Evolutionary conservation across 352 stramenopile species (phyloP), one percentile per base, ranked within the genome.

Genomic region (Phytophthora megakarya): DNA sequence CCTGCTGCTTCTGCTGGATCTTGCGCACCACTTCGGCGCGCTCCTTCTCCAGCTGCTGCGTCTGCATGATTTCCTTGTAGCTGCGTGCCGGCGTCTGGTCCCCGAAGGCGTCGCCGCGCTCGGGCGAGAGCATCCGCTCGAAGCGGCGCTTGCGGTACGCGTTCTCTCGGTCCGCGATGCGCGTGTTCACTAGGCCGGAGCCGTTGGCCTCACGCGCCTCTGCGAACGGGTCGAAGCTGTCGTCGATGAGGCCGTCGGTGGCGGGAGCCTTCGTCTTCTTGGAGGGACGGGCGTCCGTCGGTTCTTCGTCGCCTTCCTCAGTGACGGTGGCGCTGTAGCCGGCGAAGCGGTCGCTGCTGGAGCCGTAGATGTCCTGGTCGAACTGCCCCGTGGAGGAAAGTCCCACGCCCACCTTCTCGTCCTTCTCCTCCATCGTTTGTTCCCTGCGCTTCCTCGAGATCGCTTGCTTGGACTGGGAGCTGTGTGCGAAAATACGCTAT

Each of bases 111-210:
- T 99, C 96, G 52, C 90, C 78, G 28, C 92, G 76, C 70, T 98
- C 92, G 30, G 89, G 86, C 32, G 86, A 94, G 42, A 96, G 72
- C 66, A 93, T 88, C 52, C 84, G 88, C 48, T 98, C 91, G 26
- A 98, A 88, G 47, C 90, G 89, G 10, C 88, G 87, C 75, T 95
- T 96, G 43, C 82, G 76, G 71, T 95, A 94, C 37, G 97, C 88
- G 52, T 94, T 97, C 74, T 99, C 96, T 21, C 96, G 80, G 73
- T 98, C 93, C 12, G 81, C 65, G 53, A 99, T 98, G 58, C 89
- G 78, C 32, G 94, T 98, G 71, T 98, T 98, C 33, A 98, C 92
- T 8, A 98, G 58, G 3, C 93, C 92, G 16, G 84, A 96, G 12
- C 93, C 96, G n/a, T 92, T 91, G 11, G 75, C 72, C 50, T 93